These are phyloP conservation scores for Musa acuminata DNA, from an alignment of 176 grass and related monocot species.

Conservation along the genomic window DNA sequence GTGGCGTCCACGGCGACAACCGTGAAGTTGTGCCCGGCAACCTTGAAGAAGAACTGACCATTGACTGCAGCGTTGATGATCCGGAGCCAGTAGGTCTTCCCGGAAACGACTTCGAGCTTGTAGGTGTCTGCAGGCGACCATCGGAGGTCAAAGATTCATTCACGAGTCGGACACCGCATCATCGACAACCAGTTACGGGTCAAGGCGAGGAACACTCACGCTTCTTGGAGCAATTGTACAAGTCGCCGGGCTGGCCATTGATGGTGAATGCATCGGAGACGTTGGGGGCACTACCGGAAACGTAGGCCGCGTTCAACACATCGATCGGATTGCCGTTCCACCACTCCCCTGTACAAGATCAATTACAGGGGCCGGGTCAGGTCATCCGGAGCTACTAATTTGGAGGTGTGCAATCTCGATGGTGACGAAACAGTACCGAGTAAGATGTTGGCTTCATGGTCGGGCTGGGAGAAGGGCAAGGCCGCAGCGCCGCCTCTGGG, in stretches of 20 bases:
- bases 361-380: neutral
- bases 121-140: constrained; percentile 21
- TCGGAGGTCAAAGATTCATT: neutral
- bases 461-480: constrained; percentile 46
- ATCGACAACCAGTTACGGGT: too few species aligned
- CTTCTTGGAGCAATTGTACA: constrained; percentile 27
- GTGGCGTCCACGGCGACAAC: constrained; percentile 55
- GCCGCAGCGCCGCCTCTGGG: constrained; percentile 17
- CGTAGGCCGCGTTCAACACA: neutral
- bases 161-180: too few species aligned
- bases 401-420: too few species aligned
- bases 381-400: too few species aligned
- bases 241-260: constrained; percentile 49
- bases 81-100: constrained; percentile 47
- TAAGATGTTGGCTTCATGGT: constrained; percentile 39
- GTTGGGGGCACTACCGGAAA: neutral
- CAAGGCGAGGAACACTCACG: constrained; percentile 17
- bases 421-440: constrained; percentile 17
- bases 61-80: constrained; percentile 73
- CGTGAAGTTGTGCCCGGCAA: constrained; percentile 49
- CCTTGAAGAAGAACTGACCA: constrained; percentile 65
- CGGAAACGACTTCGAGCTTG: constrained; percentile 31
- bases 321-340: constrained; percentile 51
- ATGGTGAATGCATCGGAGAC: constrained; percentile 50
- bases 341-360: constrained; percentile 42